Base-by-base conservation (phyloP, 441 rosid genomes). In the Omphalea diandra region DNA sequence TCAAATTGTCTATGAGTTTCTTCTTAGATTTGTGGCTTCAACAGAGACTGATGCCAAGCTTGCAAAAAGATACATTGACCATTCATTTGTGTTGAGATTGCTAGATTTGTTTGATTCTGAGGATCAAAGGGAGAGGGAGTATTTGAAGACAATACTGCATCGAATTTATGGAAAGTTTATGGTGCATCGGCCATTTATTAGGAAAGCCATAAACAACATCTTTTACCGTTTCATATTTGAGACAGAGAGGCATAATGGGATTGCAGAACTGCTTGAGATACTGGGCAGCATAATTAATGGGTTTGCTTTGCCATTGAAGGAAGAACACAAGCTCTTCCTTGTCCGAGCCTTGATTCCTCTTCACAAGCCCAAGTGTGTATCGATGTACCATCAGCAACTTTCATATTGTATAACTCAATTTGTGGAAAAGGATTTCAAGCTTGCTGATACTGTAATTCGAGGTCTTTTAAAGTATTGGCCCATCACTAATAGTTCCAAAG, bases 101-200 rank as follows among this genome's bases (percentile, higher is more conserved):
- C 75, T 92, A 41, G 96, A 90, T 80, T 80, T 88, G 87, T 90
- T 92, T 47, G 93, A 90, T 77, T 88, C 96, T 20, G 96, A 90
- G 75, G 97, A 92, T 35, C 94, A 87, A 59, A 84, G 96, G 69
- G 97, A 90, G 76, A 88, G 97, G 82, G 97, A 91, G 76, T 91
- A 88, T 79, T 70, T 91, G 70, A 92, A 92, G 82, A 90, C 91
- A 0, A 88, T 90, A 55, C 82, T 92, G 4, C 96, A 90, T 74
- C 85, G 93, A 7, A 81, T 88, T 7, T 89, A 89, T 66, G 93
- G 95, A 52, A 89, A 86, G 73, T 89, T 89, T 82, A 90, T 90
- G 93, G 96, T 90, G 35, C 88, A 90, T 68, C 80, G 91, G 4
- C 96, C 98, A 1, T 92, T 87, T 63, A 92, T 90, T 61, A 71